Percentiles rank a stretch among this genome's conserved stretches.
phyloP scores from a whole-genome alignment of 2,329 filamentous ascomycete genomes.

The Microdochium paspali region DNA sequence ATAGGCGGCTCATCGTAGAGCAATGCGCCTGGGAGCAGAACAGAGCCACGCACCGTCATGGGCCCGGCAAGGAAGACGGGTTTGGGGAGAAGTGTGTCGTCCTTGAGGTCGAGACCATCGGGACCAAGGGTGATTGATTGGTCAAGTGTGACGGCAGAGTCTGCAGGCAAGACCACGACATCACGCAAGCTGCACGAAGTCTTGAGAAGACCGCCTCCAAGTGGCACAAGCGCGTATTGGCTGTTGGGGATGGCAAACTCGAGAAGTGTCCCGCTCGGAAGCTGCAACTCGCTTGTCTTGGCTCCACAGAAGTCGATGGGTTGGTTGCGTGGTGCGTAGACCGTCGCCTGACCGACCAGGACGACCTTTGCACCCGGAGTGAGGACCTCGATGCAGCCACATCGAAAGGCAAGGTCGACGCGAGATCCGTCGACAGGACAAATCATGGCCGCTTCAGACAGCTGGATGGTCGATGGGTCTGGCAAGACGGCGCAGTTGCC shows the following conservation, averaged over 20 bases:
- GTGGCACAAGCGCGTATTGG: background rate
- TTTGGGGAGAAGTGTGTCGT: background rate
- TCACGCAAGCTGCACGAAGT: background rate
- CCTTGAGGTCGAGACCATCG: background rate
- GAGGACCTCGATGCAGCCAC: background rate
- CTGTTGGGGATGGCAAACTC: background rate
- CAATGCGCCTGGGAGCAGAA: background rate
- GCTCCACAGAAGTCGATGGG: background rate
- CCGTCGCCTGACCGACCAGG: background rate
- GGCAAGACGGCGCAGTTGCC: background rate
- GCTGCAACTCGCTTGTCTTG: background rate
- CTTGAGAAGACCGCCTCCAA: background rate
- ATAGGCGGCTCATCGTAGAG: background rate
- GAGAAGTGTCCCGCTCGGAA: background rate
- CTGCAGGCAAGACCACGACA: background rate
- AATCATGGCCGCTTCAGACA: background rate
- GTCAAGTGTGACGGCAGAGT: no score
- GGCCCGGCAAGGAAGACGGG: background rate
- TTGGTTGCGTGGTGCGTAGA: background rate
- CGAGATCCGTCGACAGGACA: background rate
- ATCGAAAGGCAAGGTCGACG: background rate
- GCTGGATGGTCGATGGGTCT: background rate
- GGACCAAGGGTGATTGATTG: no score
- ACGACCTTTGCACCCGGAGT: background rate
- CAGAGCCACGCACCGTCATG: background rate